Conservation (phyloP, 2,329 filamentous ascomycete species). For the Aspergillus fijiensis region DNA sequence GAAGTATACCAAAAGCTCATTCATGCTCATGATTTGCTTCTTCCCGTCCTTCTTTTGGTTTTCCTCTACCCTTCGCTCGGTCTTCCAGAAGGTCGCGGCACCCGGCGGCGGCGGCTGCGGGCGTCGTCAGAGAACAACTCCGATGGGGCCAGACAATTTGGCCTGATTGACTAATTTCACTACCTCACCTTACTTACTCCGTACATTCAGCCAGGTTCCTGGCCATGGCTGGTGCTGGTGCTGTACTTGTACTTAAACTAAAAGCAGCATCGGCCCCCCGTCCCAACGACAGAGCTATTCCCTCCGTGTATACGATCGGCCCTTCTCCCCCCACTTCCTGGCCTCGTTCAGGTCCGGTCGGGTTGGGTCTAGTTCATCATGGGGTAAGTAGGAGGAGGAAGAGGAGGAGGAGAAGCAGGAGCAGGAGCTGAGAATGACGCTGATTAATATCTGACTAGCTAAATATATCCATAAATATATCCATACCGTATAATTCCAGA, state of each 20-base stretch:
- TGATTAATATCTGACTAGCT: background rate
- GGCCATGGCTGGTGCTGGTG: background rate
- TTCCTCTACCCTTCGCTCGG: constrained; percentile 12
- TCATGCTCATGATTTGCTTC: no score
- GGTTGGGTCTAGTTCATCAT: background rate
- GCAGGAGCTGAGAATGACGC: background rate
- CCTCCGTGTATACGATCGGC: background rate
- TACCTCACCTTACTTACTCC: no score
- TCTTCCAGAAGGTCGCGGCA: constrained; percentile 26
- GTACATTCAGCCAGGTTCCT: no score
- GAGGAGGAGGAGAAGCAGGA: background rate
- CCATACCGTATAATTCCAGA: no score
- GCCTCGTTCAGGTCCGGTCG: background rate
- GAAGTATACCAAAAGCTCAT: no score
- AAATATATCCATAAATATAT: no score
- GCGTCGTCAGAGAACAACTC: constrained; percentile 6
- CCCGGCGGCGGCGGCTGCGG: constrained; percentile 13
- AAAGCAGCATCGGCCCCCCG: background rate
- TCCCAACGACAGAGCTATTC: background rate
- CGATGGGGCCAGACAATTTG: background rate
- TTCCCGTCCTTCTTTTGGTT: constrained; percentile 6
- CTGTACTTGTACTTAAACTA: background rate
- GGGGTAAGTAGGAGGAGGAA: background rate
- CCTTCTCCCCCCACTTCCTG: constrained; percentile 3
- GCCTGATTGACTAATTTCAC: no score